phyloP scores from a whole-genome alignment of 169 alveolate species.

The Eimeria sp. region DNA sequence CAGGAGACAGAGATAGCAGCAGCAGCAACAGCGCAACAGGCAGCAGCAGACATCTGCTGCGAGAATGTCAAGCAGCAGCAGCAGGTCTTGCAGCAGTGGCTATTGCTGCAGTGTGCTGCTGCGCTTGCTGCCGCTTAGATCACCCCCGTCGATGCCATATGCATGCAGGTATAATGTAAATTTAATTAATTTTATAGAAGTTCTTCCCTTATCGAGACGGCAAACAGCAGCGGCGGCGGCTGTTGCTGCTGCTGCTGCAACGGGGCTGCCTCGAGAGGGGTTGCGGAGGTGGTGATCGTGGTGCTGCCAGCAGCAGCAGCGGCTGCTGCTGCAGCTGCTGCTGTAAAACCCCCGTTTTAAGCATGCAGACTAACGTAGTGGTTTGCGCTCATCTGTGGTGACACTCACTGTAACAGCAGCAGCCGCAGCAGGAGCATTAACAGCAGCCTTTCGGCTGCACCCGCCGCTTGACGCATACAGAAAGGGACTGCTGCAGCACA shows the following conservation, averaged over 20 bases:
- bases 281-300: conserved; percentile 41
- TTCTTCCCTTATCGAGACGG: no score
- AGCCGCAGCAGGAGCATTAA: neutral
- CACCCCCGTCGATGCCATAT: no score
- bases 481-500: neutral
- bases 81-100: no score
- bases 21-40: no score
- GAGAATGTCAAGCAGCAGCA: no score
- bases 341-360: neutral
- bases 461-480: neutral
- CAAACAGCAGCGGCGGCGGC: neutral
- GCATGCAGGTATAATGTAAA: no score
- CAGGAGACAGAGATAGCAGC: neutral
- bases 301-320: conserved; percentile 20
- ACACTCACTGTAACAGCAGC: neutral
- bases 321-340: neutral
- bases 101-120: neutral
- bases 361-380: neutral
- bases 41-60: no score
- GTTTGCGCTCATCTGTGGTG: neutral
- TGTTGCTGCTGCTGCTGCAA: conserved; percentile 13
- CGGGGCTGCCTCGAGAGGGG: conserved; percentile 40
- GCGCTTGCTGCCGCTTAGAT: neutral
- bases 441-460: neutral
- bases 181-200: no score